Evolutionary conservation across 2,329 filamentous ascomycete species (phyloP), one percentile per base, ranked within the genome.

Genomic region (Reticulascus tulasneorum): DNA sequence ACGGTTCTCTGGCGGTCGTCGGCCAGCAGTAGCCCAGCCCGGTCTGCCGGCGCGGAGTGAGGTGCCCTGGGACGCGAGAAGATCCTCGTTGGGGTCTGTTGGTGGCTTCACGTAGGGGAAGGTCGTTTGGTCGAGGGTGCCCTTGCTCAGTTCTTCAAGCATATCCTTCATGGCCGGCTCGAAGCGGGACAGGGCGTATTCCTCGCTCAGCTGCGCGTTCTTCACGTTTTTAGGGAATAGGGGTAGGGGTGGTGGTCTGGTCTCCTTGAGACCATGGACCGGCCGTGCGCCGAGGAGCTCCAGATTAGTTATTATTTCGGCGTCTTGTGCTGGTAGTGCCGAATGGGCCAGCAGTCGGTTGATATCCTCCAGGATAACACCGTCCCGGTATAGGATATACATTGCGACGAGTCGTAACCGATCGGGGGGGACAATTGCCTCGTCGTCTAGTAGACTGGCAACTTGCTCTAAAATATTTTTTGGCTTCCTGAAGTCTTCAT

Each of bases 11-110:
- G 60, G 42, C 72, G 78, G 40, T 69, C 81, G 77, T 29, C 84
- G 75, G 27, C 88, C 82, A 9, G 86, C 83, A 35, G 87, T 86
- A 3, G 93, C 93, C 93, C 93, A 98, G 26, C 90, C 95, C 2
- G 91, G 93, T 53, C 95, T 94, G 12, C 89, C 89, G 9, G 87
- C 86, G 39, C 93, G 84, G 17, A 98, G 74, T 11, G 91, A 97
- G 10, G 85, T 79, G 47, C 86, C 75, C 18, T 75, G 64, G 5
- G 64, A 68, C 6, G 71, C 66, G 28, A 77, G 53, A 23, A 77
- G 63, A 41, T 82, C 77, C 38, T 77, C 74, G 43, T 77, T 75
- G 12, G 72, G 69, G 48, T 83, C 80, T 25, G 80, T 62, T 6
- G 84, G 81, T 5, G 83, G 82, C 42, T 84, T 82, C 39, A 84